Conservation (phyloP, 2,329 filamentous ascomycete genomes). For the Epichloe amarillans region DNA sequence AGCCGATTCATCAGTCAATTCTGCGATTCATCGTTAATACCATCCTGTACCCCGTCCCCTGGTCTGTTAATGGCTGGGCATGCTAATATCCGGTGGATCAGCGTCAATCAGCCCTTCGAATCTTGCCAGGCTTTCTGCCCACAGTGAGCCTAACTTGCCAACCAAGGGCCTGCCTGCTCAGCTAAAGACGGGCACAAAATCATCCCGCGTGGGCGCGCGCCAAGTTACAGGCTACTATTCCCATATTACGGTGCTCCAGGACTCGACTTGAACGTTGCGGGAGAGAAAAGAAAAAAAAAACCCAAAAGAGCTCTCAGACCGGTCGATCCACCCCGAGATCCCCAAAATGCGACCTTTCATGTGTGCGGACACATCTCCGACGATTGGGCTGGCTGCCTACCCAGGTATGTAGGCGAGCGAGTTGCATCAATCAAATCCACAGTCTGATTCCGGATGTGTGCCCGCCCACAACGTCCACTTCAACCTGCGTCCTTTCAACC, state of each 20-base stretch:
- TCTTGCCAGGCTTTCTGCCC: background rate
- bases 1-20: conserved; percentile 1
- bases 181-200: background rate
- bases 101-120: background rate
- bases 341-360: conserved; percentile 4
- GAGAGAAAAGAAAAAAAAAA: background rate
- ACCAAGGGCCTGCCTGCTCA: background rate
- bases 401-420: conserved; percentile 1
- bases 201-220: background rate
- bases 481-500: background rate
- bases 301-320: background rate
- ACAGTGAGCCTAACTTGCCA: background rate
- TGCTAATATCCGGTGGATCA: background rate
- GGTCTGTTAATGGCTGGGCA: background rate
- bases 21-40: background rate
- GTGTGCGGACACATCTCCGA: conserved; percentile 5
- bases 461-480: conserved; percentile 2
- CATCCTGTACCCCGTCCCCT: background rate
- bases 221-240: background rate
- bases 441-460: background rate
- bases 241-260: background rate
- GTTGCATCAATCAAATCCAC: conserved; percentile 1
- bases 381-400: conserved; percentile 2
- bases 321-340: conserved; percentile 2
- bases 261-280: background rate